These are phyloP conservation scores for Aspergillus quadricinctus DNA, from an alignment of 2,329 filamentous ascomycete genomes.

Conservation along the genomic window DNA sequence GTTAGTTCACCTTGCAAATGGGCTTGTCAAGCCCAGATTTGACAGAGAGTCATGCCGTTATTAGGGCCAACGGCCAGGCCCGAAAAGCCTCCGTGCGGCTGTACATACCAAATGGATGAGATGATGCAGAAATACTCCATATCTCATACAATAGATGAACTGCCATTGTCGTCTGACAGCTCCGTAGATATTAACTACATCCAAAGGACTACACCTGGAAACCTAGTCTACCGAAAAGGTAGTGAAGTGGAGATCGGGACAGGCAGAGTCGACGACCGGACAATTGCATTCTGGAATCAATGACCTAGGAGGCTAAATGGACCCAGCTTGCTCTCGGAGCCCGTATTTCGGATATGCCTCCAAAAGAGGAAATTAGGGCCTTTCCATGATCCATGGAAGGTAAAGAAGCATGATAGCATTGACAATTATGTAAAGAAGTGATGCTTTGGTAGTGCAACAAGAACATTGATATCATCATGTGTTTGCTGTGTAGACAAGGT, in stretches of 20 bases:
- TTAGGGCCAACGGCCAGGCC: neutral
- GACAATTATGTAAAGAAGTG: neutral
- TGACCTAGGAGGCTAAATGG: neutral
- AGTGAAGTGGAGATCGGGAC: neutral
- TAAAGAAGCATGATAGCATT: neutral
- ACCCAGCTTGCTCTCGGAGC: neutral
- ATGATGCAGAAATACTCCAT: too few relatives aligned
- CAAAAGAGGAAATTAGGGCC: neutral
- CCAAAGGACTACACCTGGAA: neutral
- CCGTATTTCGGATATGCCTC: neutral
- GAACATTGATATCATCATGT: neutral
- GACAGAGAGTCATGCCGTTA: neutral
- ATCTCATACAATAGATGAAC: too few relatives aligned
- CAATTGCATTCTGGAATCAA: neutral
- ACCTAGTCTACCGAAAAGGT: neutral
- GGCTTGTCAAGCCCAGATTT: neutral
- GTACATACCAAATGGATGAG: too few relatives aligned
- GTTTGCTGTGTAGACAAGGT: neutral
- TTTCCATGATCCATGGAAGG: neutral
- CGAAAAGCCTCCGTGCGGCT: too few relatives aligned
- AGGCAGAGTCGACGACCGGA: neutral
- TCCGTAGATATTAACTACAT: neutral
- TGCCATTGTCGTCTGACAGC: too few relatives aligned
- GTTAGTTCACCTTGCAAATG: slow-evolving; percentile 3
- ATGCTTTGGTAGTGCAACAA: neutral